Base-by-base conservation (phyloP, 2,329 filamentous ascomycete genomes). In the Leptographium lundbergii region DNA sequence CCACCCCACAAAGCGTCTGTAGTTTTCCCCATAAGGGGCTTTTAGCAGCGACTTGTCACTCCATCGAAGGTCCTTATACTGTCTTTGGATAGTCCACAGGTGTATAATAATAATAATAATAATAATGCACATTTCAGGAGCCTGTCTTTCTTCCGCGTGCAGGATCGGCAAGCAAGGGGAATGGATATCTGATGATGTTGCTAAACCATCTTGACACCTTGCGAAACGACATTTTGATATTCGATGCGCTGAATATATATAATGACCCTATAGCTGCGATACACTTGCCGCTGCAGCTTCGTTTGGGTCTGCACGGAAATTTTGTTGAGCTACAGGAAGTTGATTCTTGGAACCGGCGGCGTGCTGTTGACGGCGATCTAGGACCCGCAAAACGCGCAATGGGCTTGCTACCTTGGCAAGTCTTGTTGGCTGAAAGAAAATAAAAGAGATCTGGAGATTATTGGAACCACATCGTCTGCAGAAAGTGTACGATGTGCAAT, bases 51-150 rank as follows among this genome's bases (percentile, higher is more conserved):
- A n/a, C n/a, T n/a, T n/a, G n/a, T n/a, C n/a, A n/a, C n/a, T n/a
- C n/a, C n/a, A n/a, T n/a, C n/a, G n/a, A n/a, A n/a, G n/a, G n/a
- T n/a, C n/a, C n/a, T n/a, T n/a, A n/a, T n/a, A n/a, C n/a, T n/a
- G n/a, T n/a, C n/a, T n/a, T n/a, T n/a, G n/a, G n/a, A n/a, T n/a
- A n/a, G n/a, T n/a, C n/a, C n/a, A n/a, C n/a, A n/a, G n/a, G n/a
- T n/a, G n/a, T n/a, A n/a, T n/a, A n/a, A n/a, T n/a, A n/a, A n/a
- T n/a, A n/a, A n/a, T n/a, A n/a, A n/a, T n/a, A n/a, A n/a, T n/a
- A n/a, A n/a, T n/a, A n/a, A n/a, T n/a, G 70, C 29, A 76, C 76
- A 0, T 76, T 80, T 61, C 78, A 81, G 65, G 79, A 81, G 61
- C 78, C 79, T 0, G 73, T 77, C 0, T 81, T 81, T 59, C 74